phyloP scores from a whole-genome alignment of 2,329 filamentous ascomycete genomes.

The Aspergillus quadricinctus region DNA sequence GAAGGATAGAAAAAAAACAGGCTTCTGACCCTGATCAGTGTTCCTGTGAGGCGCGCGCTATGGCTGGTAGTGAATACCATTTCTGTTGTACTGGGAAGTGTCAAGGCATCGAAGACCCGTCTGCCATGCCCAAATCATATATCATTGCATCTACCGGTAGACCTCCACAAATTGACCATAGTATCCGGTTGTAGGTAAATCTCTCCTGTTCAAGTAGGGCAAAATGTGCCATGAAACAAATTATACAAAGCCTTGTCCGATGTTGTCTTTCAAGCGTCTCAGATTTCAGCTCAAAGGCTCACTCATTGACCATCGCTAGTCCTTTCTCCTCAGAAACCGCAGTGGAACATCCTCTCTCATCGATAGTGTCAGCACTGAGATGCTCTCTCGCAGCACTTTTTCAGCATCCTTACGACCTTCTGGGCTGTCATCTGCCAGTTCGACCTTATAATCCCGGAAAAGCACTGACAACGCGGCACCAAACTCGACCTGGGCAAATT shows the following conservation, averaged over 20 bases:
- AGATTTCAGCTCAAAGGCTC: neutral
- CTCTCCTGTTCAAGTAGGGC: neutral
- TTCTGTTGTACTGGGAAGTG: too few species aligned
- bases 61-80: neutral
- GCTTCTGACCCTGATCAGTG: neutral
- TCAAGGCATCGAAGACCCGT: too few species aligned
- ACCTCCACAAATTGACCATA: too few species aligned
- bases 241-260: neutral
- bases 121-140: too few species aligned
- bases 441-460: conserved; percentile 13
- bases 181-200: too few species aligned
- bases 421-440: conserved; percentile 5
- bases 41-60: neutral
- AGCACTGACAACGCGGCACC: conserved; percentile 13
- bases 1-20: neutral
- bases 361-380: conserved; percentile 12
- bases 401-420: conserved; percentile 2
- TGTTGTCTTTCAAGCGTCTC: neutral
- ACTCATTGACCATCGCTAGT: too few species aligned
- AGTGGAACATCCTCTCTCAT: conserved; percentile 15
- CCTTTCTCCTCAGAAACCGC: conserved; percentile 8
- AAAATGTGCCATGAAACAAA: neutral
- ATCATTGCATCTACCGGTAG: too few species aligned
- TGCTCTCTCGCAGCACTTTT: conserved; percentile 8
- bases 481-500: conserved; percentile 24